Evolutionary conservation across 345 rosid genomes (phyloP), one percentile per base, ranked within the genome.

Genomic region (Melaleuca quinquenervia): DNA sequence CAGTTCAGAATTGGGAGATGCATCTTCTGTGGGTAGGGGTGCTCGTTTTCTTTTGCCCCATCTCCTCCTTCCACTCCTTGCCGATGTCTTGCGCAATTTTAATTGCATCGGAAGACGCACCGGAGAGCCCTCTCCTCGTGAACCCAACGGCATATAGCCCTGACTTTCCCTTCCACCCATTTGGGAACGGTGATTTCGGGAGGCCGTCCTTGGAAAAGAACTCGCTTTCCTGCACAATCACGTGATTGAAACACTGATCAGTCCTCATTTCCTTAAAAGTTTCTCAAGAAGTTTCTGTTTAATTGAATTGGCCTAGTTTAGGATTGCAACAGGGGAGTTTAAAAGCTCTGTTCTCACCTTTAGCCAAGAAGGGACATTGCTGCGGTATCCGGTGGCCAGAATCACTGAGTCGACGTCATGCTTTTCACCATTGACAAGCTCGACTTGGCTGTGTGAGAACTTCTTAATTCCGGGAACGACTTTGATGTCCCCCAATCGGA

Each of bases 61-160:
- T 96, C 90, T 92, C 98, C 86, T 93, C 93, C 21, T 94, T 94
- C 93, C 94, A 97, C 84, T 89, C 89, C 45, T 85, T 89, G 56
- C 96, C 91, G 83, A 96, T 96, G 83, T 96, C 99, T 75, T 91
- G 92, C 24, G 96, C 96, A 10, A 96, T 93, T 82, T 89, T 93
- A 64, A 90, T 85, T 11, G 99, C 95, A 50, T 97, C 99, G 4
- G 92, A 84, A 3, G 98, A 96, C 49, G 95, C 94, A 82, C 99
- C 99, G 8, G 96, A 92, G 75, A 97, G 91, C 44, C 98, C 99
- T 93, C 94, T 96, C 89, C 91, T 93, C 51, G 98, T 94, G 91
- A 97, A 97, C 88, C 99, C 99, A 51, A 93, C 99, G 50, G 99
- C 99, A 86, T 97, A 97, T 51, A 96, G 90, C 82, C 99, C 99